Conservation (phyloP, 768 basidiomycete genomes). For the Psilocybe subaeruginosa region DNA sequence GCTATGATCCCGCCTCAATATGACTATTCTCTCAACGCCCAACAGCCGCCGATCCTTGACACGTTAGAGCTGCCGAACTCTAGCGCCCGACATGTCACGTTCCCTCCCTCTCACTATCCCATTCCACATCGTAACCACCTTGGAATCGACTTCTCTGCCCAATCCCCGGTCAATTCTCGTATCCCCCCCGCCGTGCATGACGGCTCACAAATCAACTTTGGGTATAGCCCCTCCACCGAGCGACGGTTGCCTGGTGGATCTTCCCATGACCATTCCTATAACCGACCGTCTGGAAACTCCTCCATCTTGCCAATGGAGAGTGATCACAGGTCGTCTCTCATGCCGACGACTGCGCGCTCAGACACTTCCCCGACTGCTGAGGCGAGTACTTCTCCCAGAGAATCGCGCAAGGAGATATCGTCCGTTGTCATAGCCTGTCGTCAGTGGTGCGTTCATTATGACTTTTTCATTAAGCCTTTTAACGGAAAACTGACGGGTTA, state of each 20-base stretch:
- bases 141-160: slow-evolving; percentile 44
- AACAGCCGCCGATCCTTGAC: slow-evolving; percentile 54
- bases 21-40: slow-evolving; percentile 48
- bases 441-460: slow-evolving; percentile 65
- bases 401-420: slow-evolving; percentile 59
- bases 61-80: slow-evolving; percentile 47
- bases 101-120: slow-evolving; percentile 40
- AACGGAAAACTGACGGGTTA: slow-evolving; percentile 37
- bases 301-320: slow-evolving; percentile 31
- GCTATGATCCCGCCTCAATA: slow-evolving; percentile 54
- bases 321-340: slow-evolving; percentile 33
- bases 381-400: slow-evolving; percentile 33
- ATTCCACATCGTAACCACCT: slow-evolving; percentile 50
- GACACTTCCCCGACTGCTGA: slow-evolving; percentile 34
- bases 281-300: slow-evolving; percentile 34
- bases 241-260: slow-evolving; percentile 48
- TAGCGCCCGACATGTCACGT: slow-evolving; percentile 41
- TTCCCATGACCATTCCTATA: slow-evolving; percentile 48
- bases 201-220: slow-evolving; percentile 38
- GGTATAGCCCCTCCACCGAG: slow-evolving; percentile 38
- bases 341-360: slow-evolving; percentile 35
- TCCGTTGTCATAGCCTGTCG: slow-evolving; percentile 82
- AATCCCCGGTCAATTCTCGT: slow-evolving; percentile 43
- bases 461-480: slow-evolving; percentile 45
- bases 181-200: slow-evolving; percentile 38